These are phyloP conservation scores for Phytophthora chlamydospora DNA, from an alignment of 352 stramenopile species.

Conservation along the genomic window DNA sequence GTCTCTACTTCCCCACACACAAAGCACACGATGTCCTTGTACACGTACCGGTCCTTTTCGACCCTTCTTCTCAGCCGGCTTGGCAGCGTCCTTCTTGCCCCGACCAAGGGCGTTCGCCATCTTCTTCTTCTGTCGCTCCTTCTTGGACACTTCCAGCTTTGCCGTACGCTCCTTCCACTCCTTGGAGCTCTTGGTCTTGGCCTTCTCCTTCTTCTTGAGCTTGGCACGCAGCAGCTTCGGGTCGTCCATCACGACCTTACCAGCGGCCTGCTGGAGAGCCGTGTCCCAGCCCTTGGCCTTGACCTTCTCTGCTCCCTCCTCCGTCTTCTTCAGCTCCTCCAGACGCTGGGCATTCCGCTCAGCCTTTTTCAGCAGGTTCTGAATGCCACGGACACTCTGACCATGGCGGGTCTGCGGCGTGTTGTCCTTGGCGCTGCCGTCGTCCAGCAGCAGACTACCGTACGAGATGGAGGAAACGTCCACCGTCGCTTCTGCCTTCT, in stretches of 20 bases:
- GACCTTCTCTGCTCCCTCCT: slow-evolving; percentile 67
- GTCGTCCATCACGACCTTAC: slow-evolving; percentile 73
- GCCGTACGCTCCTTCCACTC: slow-evolving; percentile 76
- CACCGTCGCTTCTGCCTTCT: slow-evolving; percentile 18
- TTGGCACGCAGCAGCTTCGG: slow-evolving; percentile 80
- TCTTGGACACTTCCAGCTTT: slow-evolving; percentile 66
- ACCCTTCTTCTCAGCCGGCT: slow-evolving; percentile 41
- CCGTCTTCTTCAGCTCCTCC: slow-evolving; percentile 82
- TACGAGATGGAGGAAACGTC: slow-evolving; percentile 67
- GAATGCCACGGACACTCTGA: slow-evolving; percentile 69
- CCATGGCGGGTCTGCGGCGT: slow-evolving; percentile 76
- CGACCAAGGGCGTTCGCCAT: slow-evolving; percentile 36
- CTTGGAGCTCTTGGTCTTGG: slow-evolving; percentile 79
- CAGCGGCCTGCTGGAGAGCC: slow-evolving; percentile 73
- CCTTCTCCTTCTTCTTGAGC: slow-evolving; percentile 87
- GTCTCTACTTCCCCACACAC: too few relatives aligned
- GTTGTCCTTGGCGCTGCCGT: slow-evolving; percentile 55
- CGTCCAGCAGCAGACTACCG: slow-evolving; percentile 72
- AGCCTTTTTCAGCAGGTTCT: slow-evolving; percentile 85
- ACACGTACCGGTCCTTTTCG: slow-evolving; percentile 46
- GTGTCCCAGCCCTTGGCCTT: slow-evolving; percentile 76
- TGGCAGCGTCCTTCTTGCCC: slow-evolving; percentile 39
- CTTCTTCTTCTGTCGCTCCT: slow-evolving; percentile 71
- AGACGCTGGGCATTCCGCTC: slow-evolving; percentile 78
- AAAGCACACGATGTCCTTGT: not conserved